phyloP scores from a whole-genome alignment of 352 stramenopile genomes.

The Pythium rhizo-oryzae region DNA sequence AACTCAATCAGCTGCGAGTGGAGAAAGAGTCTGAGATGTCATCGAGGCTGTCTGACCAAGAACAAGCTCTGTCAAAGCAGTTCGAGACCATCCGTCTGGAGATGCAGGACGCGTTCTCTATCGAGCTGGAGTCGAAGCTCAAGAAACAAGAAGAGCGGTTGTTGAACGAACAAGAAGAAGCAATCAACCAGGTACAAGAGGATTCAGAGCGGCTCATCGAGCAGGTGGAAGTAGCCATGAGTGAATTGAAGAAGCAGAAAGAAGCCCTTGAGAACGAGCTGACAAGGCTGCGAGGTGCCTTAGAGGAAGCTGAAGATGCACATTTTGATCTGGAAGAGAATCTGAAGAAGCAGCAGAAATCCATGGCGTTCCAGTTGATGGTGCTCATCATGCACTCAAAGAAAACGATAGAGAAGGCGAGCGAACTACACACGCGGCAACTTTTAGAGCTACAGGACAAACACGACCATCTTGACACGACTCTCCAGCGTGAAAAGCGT shows the following conservation, averaged over 20 bases:
- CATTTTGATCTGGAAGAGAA: constrained; percentile 71
- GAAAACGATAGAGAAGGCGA: constrained; percentile 33
- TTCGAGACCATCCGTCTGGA: constrained; percentile 31
- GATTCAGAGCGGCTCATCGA: constrained; percentile 81
- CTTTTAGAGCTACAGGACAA: constrained; percentile 26
- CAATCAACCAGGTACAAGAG: constrained; percentile 76
- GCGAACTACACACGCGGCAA: constrained; percentile 20
- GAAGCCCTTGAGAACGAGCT: constrained; percentile 68
- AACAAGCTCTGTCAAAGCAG: constrained; percentile 18
- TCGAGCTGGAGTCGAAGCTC: constrained; percentile 41
- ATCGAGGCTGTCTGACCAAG: constrained; percentile 11
- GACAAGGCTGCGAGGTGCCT: constrained; percentile 40
- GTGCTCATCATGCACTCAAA: constrained; percentile 46
- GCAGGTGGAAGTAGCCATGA: constrained; percentile 74
- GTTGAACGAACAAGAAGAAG: constrained; percentile 67
- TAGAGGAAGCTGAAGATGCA: constrained; percentile 77
- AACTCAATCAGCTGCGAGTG: constrained; percentile 11
- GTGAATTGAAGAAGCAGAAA: constrained; percentile 73
- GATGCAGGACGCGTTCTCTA: constrained; percentile 37
- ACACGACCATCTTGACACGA: constrained; percentile 27
- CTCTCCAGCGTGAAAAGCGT: constrained; percentile 38
- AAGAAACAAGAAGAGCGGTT: constrained; percentile 48
- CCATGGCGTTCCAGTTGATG: constrained; percentile 56
- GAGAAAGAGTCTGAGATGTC: constrained; percentile 14
- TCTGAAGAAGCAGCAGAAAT: constrained; percentile 57